Evolutionary conservation across 805 yeast genomes (phyloP).

Genomic region (Myxozyma melibiosi): DNA sequence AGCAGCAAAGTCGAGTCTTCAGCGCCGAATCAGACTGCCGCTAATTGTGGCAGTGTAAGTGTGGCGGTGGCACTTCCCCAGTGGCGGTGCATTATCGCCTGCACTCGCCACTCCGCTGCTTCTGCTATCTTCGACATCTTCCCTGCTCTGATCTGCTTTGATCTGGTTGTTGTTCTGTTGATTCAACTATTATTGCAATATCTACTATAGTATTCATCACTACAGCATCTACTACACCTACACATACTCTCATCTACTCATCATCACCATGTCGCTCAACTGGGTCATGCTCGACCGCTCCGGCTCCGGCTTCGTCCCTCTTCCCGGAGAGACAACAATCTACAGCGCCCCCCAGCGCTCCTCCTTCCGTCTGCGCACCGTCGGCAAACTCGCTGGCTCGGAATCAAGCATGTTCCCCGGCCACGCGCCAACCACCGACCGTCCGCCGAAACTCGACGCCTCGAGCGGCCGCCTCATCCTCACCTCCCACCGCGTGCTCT

Average conservation of each 20-base stretch:
- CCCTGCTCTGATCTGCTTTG: background rate
- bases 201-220: background rate
- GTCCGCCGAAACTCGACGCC: conserved; percentile 17
- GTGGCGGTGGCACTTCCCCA: conserved; percentile 2
- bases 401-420: conserved; percentile 19
- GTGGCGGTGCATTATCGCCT: conserved; percentile 3
- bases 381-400: conserved; percentile 5
- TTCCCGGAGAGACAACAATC: conserved; percentile 27
- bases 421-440: conserved; percentile 1
- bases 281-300: conserved; percentile 36
- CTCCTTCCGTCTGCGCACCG: conserved; percentile 19
- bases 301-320: conserved; percentile 33
- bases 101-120: background rate
- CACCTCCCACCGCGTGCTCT: conserved; percentile 35
- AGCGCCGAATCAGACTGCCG: conserved; percentile 4
- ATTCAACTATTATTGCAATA: background rate
- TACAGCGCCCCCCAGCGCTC: conserved; percentile 26
- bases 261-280: conserved; percentile 34
- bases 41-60: background rate
- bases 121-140: background rate
- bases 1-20: no score
- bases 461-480: conserved; percentile 32
- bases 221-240: background rate
- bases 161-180: background rate
- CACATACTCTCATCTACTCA: background rate